Evolutionary conservation across 2,329 filamentous ascomycete species (phyloP).

Genomic region (Aureobasidium sp.): DNA sequence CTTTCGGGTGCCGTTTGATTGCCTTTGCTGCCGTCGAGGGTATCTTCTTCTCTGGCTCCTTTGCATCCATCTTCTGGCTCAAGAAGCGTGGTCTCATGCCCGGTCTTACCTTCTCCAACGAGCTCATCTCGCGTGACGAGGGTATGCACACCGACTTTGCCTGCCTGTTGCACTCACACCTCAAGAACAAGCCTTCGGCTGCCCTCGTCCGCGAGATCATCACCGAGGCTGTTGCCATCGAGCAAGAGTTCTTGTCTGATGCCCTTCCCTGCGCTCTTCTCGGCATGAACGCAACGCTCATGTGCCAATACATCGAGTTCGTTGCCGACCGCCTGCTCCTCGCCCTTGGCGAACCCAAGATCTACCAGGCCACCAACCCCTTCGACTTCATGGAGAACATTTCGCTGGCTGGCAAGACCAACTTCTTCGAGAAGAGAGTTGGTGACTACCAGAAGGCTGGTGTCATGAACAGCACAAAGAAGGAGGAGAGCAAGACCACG

Average conservation of each 20-base stretch:
- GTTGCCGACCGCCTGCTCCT: constrained; percentile 92
- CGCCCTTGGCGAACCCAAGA: constrained; percentile 87
- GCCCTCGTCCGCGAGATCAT: constrained; percentile 81
- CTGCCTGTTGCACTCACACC: constrained; percentile 93
- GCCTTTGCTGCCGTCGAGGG: constrained; percentile 97
- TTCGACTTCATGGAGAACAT: constrained; percentile 99
- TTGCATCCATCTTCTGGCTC: constrained; percentile 99
- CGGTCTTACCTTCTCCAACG: constrained; percentile 97
- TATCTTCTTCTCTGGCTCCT: constrained; percentile 99
- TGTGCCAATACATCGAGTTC: constrained; percentile 99
- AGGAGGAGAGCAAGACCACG: constrained; percentile 47
- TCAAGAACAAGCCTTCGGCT: constrained; percentile 83
- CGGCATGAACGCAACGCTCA: constrained; percentile 93
- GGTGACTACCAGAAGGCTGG: constrained; percentile 99
- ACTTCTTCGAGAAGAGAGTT: constrained; percentile 99
- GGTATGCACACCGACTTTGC: constrained; percentile 99
- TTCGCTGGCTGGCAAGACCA: constrained; percentile 96
- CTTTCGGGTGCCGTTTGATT: constrained; percentile 89
- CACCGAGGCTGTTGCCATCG: constrained; percentile 84
- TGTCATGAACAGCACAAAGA: constrained; percentile 90
- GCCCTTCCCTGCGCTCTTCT: constrained; percentile 87
- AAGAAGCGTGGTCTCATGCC: constrained; percentile 99
- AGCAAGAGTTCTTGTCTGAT: constrained; percentile 97
- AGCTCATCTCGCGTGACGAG: constrained; percentile 98
- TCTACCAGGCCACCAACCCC: constrained; percentile 88